Base-by-base conservation (phyloP, 345 rosid genomes). In the Reutealis trisperma region DNA sequence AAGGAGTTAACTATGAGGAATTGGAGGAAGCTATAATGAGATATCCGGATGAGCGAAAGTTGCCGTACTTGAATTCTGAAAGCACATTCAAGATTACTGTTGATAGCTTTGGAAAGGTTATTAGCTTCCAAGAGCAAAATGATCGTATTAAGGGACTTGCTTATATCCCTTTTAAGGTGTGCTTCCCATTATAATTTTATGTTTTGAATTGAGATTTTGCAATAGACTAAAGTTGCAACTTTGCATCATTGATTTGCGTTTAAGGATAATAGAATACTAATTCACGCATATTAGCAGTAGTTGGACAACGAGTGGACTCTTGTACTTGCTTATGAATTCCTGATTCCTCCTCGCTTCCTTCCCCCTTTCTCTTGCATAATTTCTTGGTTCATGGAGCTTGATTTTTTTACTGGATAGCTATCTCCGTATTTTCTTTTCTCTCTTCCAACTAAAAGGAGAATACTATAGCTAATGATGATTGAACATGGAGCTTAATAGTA, bases 121-220 rank as follows among this genome's bases (percentile, higher is more conserved):
- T 88, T 52, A 92, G 89, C 74, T 90, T 89, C 25, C 88, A 88
- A 37, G 98, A 93, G 69, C 98, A 96, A 71, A 92, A 88, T 70
- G 87, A 90, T 25, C 89, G 91, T n/a, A 91, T 96, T 64, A 79
- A 77, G 2, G 81, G 87, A 0, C 86, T 96, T 71, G 74, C 87
- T 27, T 96, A 91, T 65, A 90, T 96, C 57, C 97, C 98, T 51
- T 92, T 93, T 79, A 77, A 90, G 99, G 98, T 94, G 18, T 68
- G 73, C 1, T 74, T 72, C 6, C 30, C n/a, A 5, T 52, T 32
- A 52, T 8, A 0, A 4, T 8, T 74, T n/a, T 52, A 24, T 57
- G 71, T 54, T 15, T 15, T 65, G 27, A 8, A 19, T 13, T 15
- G 47, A 49, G 22, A 21, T 32, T 51, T 24, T 13, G 13, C 49